Base-by-base conservation (phyloP, 768 basidiomycete species). In the Panellus pusillus region DNA sequence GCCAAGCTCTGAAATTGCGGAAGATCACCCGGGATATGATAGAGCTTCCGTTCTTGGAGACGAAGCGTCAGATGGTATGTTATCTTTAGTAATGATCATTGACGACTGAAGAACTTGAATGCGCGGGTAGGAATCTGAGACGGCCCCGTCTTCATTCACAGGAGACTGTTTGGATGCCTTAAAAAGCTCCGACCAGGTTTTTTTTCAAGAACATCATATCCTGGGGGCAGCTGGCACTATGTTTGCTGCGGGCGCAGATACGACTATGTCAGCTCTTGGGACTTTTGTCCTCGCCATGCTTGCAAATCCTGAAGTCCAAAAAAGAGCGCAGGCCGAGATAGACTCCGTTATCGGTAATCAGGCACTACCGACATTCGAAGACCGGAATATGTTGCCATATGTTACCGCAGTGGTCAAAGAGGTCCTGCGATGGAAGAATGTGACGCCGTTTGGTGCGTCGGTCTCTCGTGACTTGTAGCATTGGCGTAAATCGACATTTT, bases 341-440 rank as follows among this genome's bases (percentile, higher is more conserved):
- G 75, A 76, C 42, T 31, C 56, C 12, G 67, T 72, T 9, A 54
- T 71, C n/a, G 70, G 70, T 1, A 45, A 49, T 4, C 64, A 60
- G n/a, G 63, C 71, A 6, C 62, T 78, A 31, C 75, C 75, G 1
- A 63, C 55, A 6, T 58, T 71, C 31, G 65, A 57, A 28, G 75
- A 75, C 51, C 54, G 63, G 6, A 50, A 51, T 3, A 32, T 56
- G 19, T 60, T 76, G 4, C 72, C 72, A 0, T 75, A 72, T 44
- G 51, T 47, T 15, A 29, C 28, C 2, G 52, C 52, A 12, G 0
- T 53, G 15, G 29, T 53, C 17, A 32, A 47, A 13, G 52, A 53
- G 39, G 39, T 47, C 4, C 13, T 41, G 69, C 18, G 63, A 66
- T 28, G 60, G 68, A 5, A 60, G 60, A 1, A 72, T 72, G 6